Base-by-base conservation (phyloP, 345 rosid species). In the Aquilaria yunnanensis region DNA sequence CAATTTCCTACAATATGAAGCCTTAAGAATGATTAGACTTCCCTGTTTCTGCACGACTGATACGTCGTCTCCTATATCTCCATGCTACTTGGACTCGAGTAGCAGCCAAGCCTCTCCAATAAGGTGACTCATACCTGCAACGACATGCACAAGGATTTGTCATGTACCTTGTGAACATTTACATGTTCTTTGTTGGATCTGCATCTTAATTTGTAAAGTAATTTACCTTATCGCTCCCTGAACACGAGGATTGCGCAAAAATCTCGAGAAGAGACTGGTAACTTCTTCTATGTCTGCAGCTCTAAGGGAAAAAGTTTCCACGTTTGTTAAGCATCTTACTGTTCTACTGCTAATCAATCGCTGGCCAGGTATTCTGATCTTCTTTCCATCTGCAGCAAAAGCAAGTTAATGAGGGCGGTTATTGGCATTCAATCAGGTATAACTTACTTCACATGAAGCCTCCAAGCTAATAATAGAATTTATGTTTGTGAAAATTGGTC, bases 241-340 rank as follows among this genome's bases (percentile, higher is more conserved):
- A 64, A 92, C 89, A 6, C 85, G 78, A 56, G 83, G 83, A 47
- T 74, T 83, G 32, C 90, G 77, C 57, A 84, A 63, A 79, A 73
- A 74, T 83, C 91, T 77, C 0, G 96, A 70, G 61, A 78, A 89
- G 60, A 77, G 69, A 63, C 82, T 76, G 54, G 93, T 92, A 14
- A 89, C 96, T 64, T 87, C 93, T 92, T 92, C 85, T 41, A 89
- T 77, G 72, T 92, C 96, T 51, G 81, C 80, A 12, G 86, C 96
- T 57, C 80, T 73, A 59, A 89, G 91, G 33, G 91, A 81, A 71
- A 92, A 92, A 29, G 96, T 96, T 78, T 87, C 96, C 33, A 89
- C 91, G 48, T 92, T 92, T 51, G 89, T 77, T 67, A 78, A 57
- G 48, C 98, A 92, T 68, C 54, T 76, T 1, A 92, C 91, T 0